A percentile compares a stretch with the other conserved stretches of the same genome.
phyloP scores from a whole-genome alignment of 2,329 filamentous ascomycete genomes.

The Talaromyces sp. region DNA sequence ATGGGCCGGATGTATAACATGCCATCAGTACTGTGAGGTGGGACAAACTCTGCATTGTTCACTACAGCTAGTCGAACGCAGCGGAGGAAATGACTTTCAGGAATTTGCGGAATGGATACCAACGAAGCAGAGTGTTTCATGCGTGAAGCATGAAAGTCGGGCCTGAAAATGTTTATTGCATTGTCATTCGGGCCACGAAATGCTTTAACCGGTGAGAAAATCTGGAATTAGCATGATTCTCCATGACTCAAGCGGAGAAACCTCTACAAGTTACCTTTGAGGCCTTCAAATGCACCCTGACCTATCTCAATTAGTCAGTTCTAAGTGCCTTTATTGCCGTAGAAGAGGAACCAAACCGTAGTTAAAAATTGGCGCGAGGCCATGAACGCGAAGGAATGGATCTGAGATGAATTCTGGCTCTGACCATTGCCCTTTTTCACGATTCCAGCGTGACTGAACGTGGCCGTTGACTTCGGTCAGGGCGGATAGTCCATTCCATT shows the following conservation, averaged over 20 bases:
- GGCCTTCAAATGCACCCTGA: conserved; percentile 4
- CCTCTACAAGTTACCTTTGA: background rate
- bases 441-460: background rate
- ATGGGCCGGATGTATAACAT: conserved; percentile 90
- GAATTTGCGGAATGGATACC: conserved; percentile 78
- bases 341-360: background rate
- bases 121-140: conserved; percentile 80
- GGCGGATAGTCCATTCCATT: background rate
- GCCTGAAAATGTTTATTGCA: conserved; percentile 78
- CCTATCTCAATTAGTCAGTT: background rate
- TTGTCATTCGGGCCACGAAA: conserved; percentile 5
- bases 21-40: conserved; percentile 81
- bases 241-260: background rate
- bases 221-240: background rate
- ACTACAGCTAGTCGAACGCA: conserved; percentile 77
- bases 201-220: background rate
- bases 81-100: conserved; percentile 69
- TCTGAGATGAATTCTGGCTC: background rate
- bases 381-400: conserved; percentile 1
- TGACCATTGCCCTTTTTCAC: background rate
- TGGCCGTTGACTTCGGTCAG: conserved; percentile 6
- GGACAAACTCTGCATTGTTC: conserved; percentile 85
- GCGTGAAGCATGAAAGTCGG: conserved; percentile 75
- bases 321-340: background rate
- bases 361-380: background rate